Percentiles rank a stretch among this genome's conserved stretches.
phyloP scores from a whole-genome alignment of 164 flowering plant genomes.

The Stephania cephalantha region DNA sequence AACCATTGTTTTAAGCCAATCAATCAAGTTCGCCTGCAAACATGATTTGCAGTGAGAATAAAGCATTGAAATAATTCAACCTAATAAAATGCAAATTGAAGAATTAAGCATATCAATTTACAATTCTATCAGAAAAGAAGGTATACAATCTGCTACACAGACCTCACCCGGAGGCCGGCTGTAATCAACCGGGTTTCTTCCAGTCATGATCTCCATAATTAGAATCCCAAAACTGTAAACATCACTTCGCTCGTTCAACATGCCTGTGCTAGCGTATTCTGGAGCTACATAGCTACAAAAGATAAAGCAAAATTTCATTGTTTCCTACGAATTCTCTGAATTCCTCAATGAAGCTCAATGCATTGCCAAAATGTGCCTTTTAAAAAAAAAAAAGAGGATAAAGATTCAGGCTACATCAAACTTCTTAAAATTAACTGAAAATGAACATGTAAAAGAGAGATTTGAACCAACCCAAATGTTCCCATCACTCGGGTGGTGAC shows the following conservation, averaged over 20 bases:
- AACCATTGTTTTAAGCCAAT: conserved; percentile 76
- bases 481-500: conserved; percentile 72
- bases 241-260: conserved; percentile 67
- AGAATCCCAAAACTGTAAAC: conserved; percentile 66
- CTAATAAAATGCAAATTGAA: neutral
- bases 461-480: conserved; percentile 50
- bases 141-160: conserved; percentile 6
- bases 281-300: conserved; percentile 60
- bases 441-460: conserved; percentile 4
- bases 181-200: conserved; percentile 64
- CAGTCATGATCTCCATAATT: conserved; percentile 56
- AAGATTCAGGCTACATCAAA: neutral
- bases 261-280: conserved; percentile 70
- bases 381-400: neutral
- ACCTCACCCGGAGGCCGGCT: conserved; percentile 67
- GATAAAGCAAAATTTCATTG: conserved; percentile 6
- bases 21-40: conserved; percentile 58
- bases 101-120: neutral
- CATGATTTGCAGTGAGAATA: neutral
- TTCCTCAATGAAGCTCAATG: neutral
- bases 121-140: neutral
- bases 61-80: neutral
- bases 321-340: neutral
- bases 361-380: neutral
- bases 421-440: neutral